Percentiles rank a stretch among this genome's conserved stretches.
Evolutionary conservation across 164 flowering plant species (phyloP).

Genomic region (Buxus sempervirens): DNA sequence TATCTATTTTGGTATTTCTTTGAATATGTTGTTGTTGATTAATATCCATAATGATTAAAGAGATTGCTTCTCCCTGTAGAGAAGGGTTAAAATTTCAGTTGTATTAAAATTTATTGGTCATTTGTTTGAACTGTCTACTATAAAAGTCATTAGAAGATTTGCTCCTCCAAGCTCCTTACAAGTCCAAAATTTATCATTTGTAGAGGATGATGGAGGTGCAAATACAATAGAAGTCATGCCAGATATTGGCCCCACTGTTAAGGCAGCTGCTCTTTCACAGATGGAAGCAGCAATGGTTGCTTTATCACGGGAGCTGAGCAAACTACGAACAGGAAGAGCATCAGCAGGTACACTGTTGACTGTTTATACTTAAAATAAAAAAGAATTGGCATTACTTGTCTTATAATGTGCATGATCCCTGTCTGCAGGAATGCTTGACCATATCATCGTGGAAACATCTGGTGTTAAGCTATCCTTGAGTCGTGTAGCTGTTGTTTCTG

Average conservation of each 20-base stretch:
- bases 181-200: slow-evolving; percentile 4
- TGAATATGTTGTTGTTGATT: neutral
- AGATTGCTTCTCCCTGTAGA: neutral
- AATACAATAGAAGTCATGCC: slow-evolving; percentile 34
- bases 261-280: slow-evolving; percentile 55
- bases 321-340: slow-evolving; percentile 88
- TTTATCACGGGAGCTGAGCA: slow-evolving; percentile 70
- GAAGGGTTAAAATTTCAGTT: neutral
- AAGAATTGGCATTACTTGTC: too few species aligned
- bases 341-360: slow-evolving; percentile 50
- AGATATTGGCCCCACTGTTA: slow-evolving; percentile 61
- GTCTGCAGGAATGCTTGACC: slow-evolving; percentile 92
- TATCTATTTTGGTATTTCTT: neutral
- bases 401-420: neutral
- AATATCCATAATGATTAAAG: neutral
- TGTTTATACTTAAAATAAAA: neutral
- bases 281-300: slow-evolving; percentile 87
- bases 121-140: neutral
- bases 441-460: slow-evolving; percentile 71
- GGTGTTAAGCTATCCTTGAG: slow-evolving; percentile 68
- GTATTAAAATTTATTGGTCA: neutral
- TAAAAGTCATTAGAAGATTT: neutral
- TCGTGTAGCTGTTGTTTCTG: slow-evolving; percentile 78
- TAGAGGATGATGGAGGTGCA: slow-evolving; percentile 50
- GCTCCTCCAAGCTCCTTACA: slow-evolving; percentile 4